Percentiles rank a stretch among this genome's conserved stretches.
phyloP scores from a whole-genome alignment of 176 grass and related monocot species.

The Microstegium vimineum region DNA sequence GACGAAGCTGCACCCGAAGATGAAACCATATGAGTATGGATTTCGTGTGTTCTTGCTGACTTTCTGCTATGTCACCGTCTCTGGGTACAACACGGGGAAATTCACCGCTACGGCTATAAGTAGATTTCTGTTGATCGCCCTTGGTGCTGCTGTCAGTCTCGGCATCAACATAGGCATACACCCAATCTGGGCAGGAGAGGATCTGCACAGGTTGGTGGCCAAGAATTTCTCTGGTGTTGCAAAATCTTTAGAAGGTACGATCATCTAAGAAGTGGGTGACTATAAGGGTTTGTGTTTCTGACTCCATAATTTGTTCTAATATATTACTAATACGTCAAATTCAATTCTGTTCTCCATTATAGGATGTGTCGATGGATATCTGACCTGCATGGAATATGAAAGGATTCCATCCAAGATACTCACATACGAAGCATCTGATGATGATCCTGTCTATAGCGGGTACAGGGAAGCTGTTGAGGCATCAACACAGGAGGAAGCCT shows the following conservation, averaged over 20 bases:
- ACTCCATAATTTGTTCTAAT: not conserved
- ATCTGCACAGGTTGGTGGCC: slow-evolving; percentile 77
- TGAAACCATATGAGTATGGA: slow-evolving; percentile 88
- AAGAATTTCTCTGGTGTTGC: slow-evolving; percentile 74
- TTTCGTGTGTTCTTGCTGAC: slow-evolving; percentile 91
- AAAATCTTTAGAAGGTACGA: slow-evolving; percentile 84
- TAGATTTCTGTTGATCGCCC: slow-evolving; percentile 71
- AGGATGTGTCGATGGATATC: slow-evolving; percentile 90
- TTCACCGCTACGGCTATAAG: slow-evolving; percentile 65
- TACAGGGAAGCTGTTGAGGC: slow-evolving; percentile 82
- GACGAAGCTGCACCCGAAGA: slow-evolving; percentile 72
- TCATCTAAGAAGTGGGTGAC: not conserved
- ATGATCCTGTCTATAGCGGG: slow-evolving; percentile 87
- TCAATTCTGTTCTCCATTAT: not conserved
- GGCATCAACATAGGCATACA: slow-evolving; percentile 79
- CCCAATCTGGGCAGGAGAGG: slow-evolving; percentile 96
- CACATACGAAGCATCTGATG: slow-evolving; percentile 78
- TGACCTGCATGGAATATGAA: slow-evolving; percentile 85
- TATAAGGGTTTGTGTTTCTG: not conserved
- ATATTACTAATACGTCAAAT: not conserved
- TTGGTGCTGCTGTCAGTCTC: slow-evolving; percentile 67
- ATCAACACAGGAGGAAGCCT: slow-evolving; percentile 67
- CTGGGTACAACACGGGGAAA: slow-evolving; percentile 70
- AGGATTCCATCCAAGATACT: slow-evolving; percentile 91
- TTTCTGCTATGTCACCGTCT: slow-evolving; percentile 79